phyloP scores from a whole-genome alignment of 768 basidiomycete genomes.

The Podaxis rugospora region DNA sequence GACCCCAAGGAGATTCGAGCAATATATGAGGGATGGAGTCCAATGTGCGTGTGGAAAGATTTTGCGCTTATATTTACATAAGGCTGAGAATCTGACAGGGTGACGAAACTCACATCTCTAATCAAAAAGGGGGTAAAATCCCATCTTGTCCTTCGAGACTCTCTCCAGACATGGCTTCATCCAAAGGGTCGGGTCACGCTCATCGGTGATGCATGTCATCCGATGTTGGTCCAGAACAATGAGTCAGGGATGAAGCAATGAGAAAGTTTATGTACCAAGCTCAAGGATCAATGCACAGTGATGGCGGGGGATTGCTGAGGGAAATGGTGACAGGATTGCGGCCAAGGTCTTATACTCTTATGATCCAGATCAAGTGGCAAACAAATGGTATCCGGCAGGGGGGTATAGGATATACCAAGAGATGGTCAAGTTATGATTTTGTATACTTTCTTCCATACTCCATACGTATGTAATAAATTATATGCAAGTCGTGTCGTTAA shows the following conservation, averaged over 20 bases:
- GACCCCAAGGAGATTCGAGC: slow-evolving; percentile 40
- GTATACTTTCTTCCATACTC: background rate
- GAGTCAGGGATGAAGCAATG: slow-evolving; percentile 48
- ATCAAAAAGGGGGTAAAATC: slow-evolving; percentile 42
- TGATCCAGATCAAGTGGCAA: slow-evolving; percentile 49
- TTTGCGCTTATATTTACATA: background rate
- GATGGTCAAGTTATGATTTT: background rate
- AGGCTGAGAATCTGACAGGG: slow-evolving; percentile 18
- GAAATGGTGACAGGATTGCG: slow-evolving; percentile 54
- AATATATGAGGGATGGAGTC: slow-evolving; percentile 46
- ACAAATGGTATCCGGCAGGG: slow-evolving; percentile 36
- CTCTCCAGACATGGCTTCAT: slow-evolving; percentile 48
- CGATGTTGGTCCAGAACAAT: slow-evolving; percentile 57
- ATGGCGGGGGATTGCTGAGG: slow-evolving; percentile 17
- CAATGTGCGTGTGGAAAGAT: slow-evolving; percentile 26
- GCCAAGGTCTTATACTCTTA: slow-evolving; percentile 44
- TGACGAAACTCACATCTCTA: slow-evolving; percentile 42
- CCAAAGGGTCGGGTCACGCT: slow-evolving; percentile 35
- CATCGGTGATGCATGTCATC: slow-evolving; percentile 54
- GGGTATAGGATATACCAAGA: background rate
- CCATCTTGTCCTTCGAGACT: slow-evolving; percentile 44
- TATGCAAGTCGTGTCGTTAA: background rate
- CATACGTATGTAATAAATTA: background rate
- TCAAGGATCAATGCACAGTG: slow-evolving; percentile 21
- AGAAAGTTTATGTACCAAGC: slow-evolving; percentile 40